These are phyloP conservation scores for Schwanniomyces pseudopolymorphus DNA, from an alignment of 805 yeast species.

Conservation along the genomic window DNA sequence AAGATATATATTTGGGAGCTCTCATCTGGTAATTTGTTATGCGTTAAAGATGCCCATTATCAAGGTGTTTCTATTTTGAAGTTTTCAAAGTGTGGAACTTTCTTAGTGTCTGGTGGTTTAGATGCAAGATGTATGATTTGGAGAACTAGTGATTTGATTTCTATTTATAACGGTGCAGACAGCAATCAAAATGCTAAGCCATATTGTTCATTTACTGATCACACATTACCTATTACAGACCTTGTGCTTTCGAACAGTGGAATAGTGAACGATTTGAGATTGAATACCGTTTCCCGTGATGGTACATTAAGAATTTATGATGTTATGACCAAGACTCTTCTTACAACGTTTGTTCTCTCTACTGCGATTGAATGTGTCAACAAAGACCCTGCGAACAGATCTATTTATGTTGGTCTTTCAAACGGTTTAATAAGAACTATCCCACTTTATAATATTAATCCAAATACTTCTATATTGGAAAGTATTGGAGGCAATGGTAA, in stretches of 20 bases:
- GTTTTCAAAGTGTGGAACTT: slow-evolving; percentile 61
- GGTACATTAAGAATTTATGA: slow-evolving; percentile 74
- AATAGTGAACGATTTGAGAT: slow-evolving; percentile 53
- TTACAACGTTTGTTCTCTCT: slow-evolving; percentile 73
- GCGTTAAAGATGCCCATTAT: slow-evolving; percentile 80
- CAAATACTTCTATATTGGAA: slow-evolving; percentile 45
- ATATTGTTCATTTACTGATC: slow-evolving; percentile 57
- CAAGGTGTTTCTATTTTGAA: slow-evolving; percentile 65
- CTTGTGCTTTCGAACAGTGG: slow-evolving; percentile 51
- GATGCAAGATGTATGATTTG: slow-evolving; percentile 81
- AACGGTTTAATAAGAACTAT: slow-evolving; percentile 62
- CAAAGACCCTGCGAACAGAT: slow-evolving; percentile 78
- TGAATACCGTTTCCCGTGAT: slow-evolving; percentile 72
- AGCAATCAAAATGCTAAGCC: slow-evolving; percentile 51
- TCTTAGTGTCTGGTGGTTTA: slow-evolving; percentile 69
- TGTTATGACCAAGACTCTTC: slow-evolving; percentile 42
- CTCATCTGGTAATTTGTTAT: slow-evolving; percentile 67
- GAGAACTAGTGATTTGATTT: slow-evolving; percentile 62
- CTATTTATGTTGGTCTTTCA: slow-evolving; percentile 64
- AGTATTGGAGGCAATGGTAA: slow-evolving; percentile 59
- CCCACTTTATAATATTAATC: slow-evolving; percentile 45
- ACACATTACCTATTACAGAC: slow-evolving; percentile 53
- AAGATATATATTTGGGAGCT: slow-evolving; percentile 84
- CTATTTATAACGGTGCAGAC: slow-evolving; percentile 23
- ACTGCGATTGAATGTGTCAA: slow-evolving; percentile 55